Conservation (phyloP, 768 basidiomycete species). For the Lactarius sanguifluus region DNA sequence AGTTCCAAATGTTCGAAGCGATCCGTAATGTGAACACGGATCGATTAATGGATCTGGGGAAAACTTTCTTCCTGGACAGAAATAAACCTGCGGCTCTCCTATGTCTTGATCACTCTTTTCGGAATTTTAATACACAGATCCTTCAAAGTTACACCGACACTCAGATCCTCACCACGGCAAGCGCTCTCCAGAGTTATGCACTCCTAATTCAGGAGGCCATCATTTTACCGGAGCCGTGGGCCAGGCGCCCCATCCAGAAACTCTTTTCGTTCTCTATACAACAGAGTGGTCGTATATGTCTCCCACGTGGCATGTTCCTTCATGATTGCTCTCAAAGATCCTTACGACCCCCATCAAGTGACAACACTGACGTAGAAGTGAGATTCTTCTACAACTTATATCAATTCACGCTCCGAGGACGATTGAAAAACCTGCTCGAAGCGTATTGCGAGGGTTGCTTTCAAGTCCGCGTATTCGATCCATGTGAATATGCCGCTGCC, state of each 20-base stretch:
- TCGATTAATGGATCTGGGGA: no score
- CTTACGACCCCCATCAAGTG: neutral
- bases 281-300: constrained; percentile 14
- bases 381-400: constrained; percentile 9
- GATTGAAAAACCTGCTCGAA: constrained; percentile 16
- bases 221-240: constrained; percentile 8
- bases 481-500: constrained; percentile 8
- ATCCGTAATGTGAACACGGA: no score
- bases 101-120: no score
- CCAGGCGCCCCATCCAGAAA: neutral
- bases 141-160: no score
- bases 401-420: constrained; percentile 1
- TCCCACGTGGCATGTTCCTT: constrained; percentile 17
- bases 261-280: constrained; percentile 19
- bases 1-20: no score
- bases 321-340: neutral
- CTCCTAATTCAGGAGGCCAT: constrained; percentile 5
- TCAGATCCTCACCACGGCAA: no score
- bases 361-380: constrained; percentile 10
- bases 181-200: no score
- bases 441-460: constrained; percentile 12
- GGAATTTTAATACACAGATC: no score
- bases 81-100: no score
- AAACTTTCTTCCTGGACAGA: no score
- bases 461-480: constrained; percentile 18